These are phyloP conservation scores for Beta lomatogona DNA, from an alignment of 179 eudicot genomes.

Conservation along the genomic window DNA sequence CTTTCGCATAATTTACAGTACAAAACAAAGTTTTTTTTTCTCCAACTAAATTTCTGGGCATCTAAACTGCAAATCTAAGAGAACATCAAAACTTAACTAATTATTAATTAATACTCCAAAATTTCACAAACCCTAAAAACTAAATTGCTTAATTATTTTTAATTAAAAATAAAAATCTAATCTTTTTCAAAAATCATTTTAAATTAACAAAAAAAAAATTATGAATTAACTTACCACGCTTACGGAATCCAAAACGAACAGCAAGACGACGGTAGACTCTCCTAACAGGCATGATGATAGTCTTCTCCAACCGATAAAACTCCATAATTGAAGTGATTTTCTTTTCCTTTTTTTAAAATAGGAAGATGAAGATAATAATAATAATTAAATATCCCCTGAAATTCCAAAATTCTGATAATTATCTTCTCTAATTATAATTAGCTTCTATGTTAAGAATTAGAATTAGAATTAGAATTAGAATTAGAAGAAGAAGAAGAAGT, in stretches of 20 bases:
- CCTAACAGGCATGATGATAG: slow-evolving; percentile 27
- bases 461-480: too few relatives aligned
- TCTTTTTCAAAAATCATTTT: too few relatives aligned
- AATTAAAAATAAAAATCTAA: too few relatives aligned
- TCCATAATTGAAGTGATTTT: slow-evolving; percentile 19
- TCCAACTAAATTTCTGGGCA: too few relatives aligned
- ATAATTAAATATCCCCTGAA: neutral
- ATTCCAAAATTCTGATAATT: neutral
- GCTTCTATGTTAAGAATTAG: neutral
- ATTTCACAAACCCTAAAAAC: too few relatives aligned
- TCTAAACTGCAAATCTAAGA: too few relatives aligned
- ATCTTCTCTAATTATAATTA: neutral
- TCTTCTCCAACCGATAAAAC: slow-evolving; percentile 36
- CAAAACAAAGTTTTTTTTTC: too few relatives aligned
- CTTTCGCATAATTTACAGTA: too few relatives aligned
- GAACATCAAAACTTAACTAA: too few relatives aligned
- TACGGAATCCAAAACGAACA: slow-evolving; percentile 32
- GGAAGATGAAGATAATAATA: neutral
- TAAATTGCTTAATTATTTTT: too few relatives aligned
- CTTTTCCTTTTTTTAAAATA: too few relatives aligned
- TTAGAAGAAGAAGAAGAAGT: neutral
- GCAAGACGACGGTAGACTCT: slow-evolving; percentile 32
- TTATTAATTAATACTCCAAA: too few relatives aligned
- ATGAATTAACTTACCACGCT: slow-evolving; percentile 23
- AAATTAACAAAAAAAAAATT: neutral